Base-by-base conservation (phyloP, 345 rosid species). In the Syzygium oleosum region DNA sequence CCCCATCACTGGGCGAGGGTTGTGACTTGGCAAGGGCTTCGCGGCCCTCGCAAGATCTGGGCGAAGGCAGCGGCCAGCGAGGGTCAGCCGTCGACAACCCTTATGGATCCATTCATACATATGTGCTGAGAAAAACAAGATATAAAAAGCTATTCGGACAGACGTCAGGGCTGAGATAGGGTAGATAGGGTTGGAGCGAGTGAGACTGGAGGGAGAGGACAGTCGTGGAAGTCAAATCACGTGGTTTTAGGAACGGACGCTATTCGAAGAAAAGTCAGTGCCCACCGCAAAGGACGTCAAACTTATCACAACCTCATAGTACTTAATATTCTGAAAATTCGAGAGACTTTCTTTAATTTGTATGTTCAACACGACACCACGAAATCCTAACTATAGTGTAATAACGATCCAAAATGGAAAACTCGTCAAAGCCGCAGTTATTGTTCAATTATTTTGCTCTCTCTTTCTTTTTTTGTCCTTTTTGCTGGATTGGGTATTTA, bases 401-500 rank as follows among this genome's bases (percentile, higher is more conserved):
- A 31, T 65, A 31, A 73, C 43, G 25, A 73, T 73, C 49, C 49
- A 38, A 73, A 73, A 73, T 2, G 49, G 0, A 19, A 17, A 9
- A 19, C 80, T 34, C 49, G 49, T 73, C 80, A 19, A 73, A 38
- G 49, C 80, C 49, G 80, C 80, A 46, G 80, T 22, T 5, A 73
- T 21, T 73, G 80, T 73, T 58, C 25, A 23, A 23, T 58, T 34
- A 4, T 31, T 17, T 0, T 3, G 31, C 34, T 61, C 17, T 43
- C 46, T 43, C 46, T 43, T 34, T 88, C 99, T 61, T n/a, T n/a
- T 14, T 61, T n/a, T n/a, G 73, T 61, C 34, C 34, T 61, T 12
- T 12, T 61, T 61, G 34, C 34, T 12, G 73, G n/a, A 61, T 61
- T 61, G n/a, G 73, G 34, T n/a, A 7, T 61, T n/a, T n/a, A 61